Evolutionary conservation across 805 yeast species (phyloP).

Genomic region (Starmerella etchellsii): DNA sequence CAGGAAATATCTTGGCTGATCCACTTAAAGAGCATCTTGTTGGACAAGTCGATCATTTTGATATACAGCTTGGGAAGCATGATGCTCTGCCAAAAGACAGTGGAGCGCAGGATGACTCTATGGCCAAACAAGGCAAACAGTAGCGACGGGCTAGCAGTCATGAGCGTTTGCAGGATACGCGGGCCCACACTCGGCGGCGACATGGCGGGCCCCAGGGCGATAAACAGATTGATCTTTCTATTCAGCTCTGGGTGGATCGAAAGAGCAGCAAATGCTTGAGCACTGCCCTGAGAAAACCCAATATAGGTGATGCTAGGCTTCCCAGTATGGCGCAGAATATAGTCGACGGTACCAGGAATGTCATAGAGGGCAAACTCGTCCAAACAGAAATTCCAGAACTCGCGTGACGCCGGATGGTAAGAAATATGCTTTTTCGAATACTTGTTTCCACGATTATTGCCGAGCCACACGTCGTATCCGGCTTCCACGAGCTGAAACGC

Average conservation of each 20-base stretch:
- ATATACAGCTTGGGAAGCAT: conserved; percentile 68
- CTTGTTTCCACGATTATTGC: conserved; percentile 86
- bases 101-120: conserved; percentile 60
- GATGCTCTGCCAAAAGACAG: conserved; percentile 63
- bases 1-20: conserved; percentile 52
- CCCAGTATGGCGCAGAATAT: conserved; percentile 44
- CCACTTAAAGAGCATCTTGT: conserved; percentile 69
- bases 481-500: conserved; percentile 68
- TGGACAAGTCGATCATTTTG: conserved; percentile 56
- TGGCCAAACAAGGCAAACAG: conserved; percentile 62
- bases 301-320: conserved; percentile 45
- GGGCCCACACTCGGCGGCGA: conserved; percentile 78
- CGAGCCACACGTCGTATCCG: conserved; percentile 93
- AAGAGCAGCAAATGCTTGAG: conserved; percentile 79
- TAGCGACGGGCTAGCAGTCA: conserved; percentile 63
- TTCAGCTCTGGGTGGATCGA: conserved; percentile 53
- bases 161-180: conserved; percentile 58
- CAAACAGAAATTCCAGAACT: conserved; percentile 80
- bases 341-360: conserved; percentile 72
- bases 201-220: conserved; percentile 89
- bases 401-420: conserved; percentile 32
- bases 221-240: conserved; percentile 39
- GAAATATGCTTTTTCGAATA: conserved; percentile 67
- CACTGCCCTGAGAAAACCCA: conserved; percentile 90
- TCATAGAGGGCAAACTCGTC: conserved; percentile 89